These are phyloP conservation scores for Rhodamnia rubescens DNA, from an alignment of 345 rosid species.

Conservation along the genomic window DNA sequence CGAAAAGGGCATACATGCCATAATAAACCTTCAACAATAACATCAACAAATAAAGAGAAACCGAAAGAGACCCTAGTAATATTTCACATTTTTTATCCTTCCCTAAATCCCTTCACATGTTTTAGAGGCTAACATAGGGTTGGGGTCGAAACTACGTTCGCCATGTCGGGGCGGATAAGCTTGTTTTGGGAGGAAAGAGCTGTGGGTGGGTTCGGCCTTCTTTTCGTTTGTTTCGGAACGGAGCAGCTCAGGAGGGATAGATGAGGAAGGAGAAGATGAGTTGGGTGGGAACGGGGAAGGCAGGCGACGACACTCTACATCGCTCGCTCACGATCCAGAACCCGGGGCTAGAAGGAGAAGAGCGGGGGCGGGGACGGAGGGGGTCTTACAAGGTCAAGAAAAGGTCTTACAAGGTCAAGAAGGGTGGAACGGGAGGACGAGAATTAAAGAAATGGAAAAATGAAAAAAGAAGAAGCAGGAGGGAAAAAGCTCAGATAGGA, in stretches of 20 bases:
- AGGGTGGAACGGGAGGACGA: neutral
- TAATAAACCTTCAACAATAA: neutral
- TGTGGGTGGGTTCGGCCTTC: neutral
- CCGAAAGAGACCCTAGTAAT: neutral
- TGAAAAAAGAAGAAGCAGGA: neutral
- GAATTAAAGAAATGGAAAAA: neutral
- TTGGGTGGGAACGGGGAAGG: slow-evolving; percentile 17
- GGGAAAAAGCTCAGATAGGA: slow-evolving; percentile 74
- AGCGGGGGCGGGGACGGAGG: neutral
- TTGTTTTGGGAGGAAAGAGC: neutral
- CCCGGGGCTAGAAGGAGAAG: neutral
- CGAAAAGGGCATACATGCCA: neutral
- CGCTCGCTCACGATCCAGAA: slow-evolving; percentile 1
- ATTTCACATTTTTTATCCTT: neutral
- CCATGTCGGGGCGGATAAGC: neutral
- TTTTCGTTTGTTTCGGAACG: neutral
- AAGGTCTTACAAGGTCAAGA: slow-evolving; percentile 99
- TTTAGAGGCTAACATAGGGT: too few relatives aligned
- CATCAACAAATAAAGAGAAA: neutral
- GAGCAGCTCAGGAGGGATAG: slow-evolving; percentile 97
- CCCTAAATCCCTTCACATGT: neutral
- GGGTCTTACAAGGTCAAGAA: slow-evolving; percentile 99
- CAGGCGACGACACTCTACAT: slow-evolving; percentile 2
- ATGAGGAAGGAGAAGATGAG: slow-evolving; percentile 73
- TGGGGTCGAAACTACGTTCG: neutral